These are phyloP conservation scores for Pelargonium cotyledonis DNA, from an alignment of 441 rosid genomes.

Conservation along the genomic window DNA sequence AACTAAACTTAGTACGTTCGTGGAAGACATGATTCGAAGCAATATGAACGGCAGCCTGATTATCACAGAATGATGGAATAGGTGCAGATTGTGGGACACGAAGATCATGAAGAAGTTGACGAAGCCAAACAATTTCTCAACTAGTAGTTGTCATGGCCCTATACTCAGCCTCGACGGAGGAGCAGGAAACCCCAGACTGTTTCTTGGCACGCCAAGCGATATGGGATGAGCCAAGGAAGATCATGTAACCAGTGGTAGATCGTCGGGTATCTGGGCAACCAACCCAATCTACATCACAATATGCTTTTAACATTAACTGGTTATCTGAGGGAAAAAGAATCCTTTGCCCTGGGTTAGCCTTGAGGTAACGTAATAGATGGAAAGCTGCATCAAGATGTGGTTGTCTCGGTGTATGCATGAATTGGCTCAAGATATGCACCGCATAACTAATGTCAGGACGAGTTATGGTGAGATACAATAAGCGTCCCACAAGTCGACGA, in stretches of 20 bases:
- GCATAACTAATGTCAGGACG: neutral
- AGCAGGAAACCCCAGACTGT: neutral
- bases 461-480: constrained; percentile 1
- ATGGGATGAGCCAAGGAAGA: constrained; percentile 2
- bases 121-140: neutral
- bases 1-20: constrained; percentile 2
- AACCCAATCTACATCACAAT: constrained; percentile 6
- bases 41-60: neutral
- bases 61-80: neutral
- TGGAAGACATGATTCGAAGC: neutral
- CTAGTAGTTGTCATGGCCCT: neutral
- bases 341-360: neutral
- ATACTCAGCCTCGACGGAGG: neutral
- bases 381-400: neutral
- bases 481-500: neutral
- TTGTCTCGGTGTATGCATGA: neutral
- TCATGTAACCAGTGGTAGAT: neutral
- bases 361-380: neutral
- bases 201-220: neutral
- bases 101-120: neutral
- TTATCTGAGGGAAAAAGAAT: neutral
- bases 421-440: neutral
- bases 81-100: neutral
- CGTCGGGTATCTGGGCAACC: neutral
- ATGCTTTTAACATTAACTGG: neutral